phyloP scores from a whole-genome alignment of 2,329 filamentous ascomycete genomes.

The Coniochaeta sp. region DNA sequence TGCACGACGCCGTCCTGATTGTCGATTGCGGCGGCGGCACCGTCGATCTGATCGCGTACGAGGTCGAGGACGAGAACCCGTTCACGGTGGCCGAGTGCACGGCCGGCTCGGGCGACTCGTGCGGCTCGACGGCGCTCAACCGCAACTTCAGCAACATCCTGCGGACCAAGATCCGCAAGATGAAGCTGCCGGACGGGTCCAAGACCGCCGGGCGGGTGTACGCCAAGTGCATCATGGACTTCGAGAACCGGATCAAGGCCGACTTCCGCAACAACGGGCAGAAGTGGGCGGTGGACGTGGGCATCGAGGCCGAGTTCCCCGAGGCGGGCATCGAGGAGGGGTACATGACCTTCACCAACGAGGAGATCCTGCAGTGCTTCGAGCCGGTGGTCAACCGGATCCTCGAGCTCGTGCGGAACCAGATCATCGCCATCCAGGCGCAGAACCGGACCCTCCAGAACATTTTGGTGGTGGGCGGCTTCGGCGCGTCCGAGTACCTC shows the following conservation, averaged over 20 bases:
- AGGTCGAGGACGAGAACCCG: conserved; percentile 94
- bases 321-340: conserved; percentile 97
- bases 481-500: conserved; percentile 95
- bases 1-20: conserved; percentile 97
- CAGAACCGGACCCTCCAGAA: conserved; percentile 94
- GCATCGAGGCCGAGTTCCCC: conserved; percentile 96
- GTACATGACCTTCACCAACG: conserved; percentile 99
- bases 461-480: conserved; percentile 93
- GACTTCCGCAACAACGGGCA: conserved; percentile 99
- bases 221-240: conserved; percentile 99
- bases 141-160: conserved; percentile 98
- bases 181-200: conserved; percentile 96
- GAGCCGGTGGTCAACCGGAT: conserved; percentile 98
- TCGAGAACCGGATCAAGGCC: conserved; percentile 98
- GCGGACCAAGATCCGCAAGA: conserved; percentile 95
- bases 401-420: conserved; percentile 89
- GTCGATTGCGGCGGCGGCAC: conserved; percentile 98
- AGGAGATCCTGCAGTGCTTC: conserved; percentile 98
- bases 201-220: conserved; percentile 98
- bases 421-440: conserved; percentile 98
- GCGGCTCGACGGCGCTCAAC: conserved; percentile 95
- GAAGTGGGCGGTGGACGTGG: conserved; percentile 98
- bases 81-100: conserved; percentile 98
- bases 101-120: conserved; percentile 93
- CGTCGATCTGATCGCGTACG: conserved; percentile 97